Evolutionary conservation across 441 rosid species (phyloP).

Genomic region (Populus hybrid): DNA sequence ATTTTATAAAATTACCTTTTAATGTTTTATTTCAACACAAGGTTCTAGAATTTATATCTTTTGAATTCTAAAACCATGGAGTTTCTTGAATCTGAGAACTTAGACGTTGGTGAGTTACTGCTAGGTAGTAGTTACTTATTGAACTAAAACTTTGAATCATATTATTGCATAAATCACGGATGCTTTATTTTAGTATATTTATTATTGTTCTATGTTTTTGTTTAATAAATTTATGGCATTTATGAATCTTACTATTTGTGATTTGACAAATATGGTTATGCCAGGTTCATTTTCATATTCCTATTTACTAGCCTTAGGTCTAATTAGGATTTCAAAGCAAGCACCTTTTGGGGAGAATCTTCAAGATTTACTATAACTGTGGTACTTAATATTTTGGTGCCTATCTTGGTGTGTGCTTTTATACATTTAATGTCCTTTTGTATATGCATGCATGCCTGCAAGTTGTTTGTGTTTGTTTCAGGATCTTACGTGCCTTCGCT

Average conservation of each 20-base stretch:
- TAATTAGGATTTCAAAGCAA: neutral
- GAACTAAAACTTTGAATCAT: neutral
- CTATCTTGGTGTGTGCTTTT: neutral
- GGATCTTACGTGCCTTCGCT: conserved; percentile 11
- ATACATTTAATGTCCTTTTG: neutral
- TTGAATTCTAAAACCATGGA: neutral
- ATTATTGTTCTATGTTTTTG: neutral
- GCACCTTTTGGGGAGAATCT: neutral
- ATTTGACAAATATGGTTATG: neutral
- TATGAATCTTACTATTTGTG: neutral
- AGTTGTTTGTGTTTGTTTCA: neutral
- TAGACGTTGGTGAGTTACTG: neutral
- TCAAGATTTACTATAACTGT: neutral
- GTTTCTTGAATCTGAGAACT: neutral
- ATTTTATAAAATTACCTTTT: too few relatives aligned
- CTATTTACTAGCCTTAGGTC: neutral
- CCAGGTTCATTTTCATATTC: neutral
- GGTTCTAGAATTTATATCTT: neutral
- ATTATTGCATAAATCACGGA: neutral
- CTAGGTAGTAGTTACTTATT: neutral
- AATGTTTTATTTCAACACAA: neutral
- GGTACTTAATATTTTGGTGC: neutral
- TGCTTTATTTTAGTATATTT: neutral
- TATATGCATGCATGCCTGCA: neutral
- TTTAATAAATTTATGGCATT: neutral